Percentiles rank a stretch among this genome's conserved stretches.
Conservation (phyloP, 495 filamentous ascomycete genomes). For the Talaromyces nanjingensis region DNA sequence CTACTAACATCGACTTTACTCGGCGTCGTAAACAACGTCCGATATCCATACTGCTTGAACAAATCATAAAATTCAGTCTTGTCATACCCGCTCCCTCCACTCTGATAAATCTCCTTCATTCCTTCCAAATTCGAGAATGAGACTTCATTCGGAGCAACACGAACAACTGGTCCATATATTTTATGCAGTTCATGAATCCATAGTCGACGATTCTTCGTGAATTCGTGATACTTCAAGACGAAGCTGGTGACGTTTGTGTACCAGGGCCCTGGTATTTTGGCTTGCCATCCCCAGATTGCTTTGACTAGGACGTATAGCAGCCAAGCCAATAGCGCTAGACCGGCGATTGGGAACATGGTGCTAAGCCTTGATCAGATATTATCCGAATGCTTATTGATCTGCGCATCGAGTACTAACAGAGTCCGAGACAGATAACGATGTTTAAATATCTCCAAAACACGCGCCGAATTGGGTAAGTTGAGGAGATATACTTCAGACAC, state of each 20-base stretch:
- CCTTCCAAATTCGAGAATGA: constrained; percentile 50
- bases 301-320: not conserved
- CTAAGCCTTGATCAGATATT: not conserved
- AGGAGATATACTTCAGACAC: not conserved
- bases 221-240: constrained; percentile 50
- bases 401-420: not conserved
- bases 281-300: constrained; percentile 9
- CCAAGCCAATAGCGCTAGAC: not conserved
- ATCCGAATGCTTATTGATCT: not conserved
- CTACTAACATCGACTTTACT: constrained; percentile 44
- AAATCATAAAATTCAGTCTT: constrained; percentile 63
- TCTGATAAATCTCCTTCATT: constrained; percentile 60
- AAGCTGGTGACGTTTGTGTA: constrained; percentile 45
- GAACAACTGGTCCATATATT: constrained; percentile 50
- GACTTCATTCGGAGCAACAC: constrained; percentile 56
- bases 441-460: not conserved
- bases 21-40: constrained; percentile 57
- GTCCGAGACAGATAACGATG: not conserved
- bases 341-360: not conserved
- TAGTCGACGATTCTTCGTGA: constrained; percentile 43
- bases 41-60: constrained; percentile 48
- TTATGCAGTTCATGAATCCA: constrained; percentile 50
- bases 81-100: constrained; percentile 58
- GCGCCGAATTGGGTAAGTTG: not conserved
- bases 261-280: constrained; percentile 44